Conservation (phyloP, 2,329 filamentous ascomycete genomes). For the Ploettnerulaceae sp. region DNA sequence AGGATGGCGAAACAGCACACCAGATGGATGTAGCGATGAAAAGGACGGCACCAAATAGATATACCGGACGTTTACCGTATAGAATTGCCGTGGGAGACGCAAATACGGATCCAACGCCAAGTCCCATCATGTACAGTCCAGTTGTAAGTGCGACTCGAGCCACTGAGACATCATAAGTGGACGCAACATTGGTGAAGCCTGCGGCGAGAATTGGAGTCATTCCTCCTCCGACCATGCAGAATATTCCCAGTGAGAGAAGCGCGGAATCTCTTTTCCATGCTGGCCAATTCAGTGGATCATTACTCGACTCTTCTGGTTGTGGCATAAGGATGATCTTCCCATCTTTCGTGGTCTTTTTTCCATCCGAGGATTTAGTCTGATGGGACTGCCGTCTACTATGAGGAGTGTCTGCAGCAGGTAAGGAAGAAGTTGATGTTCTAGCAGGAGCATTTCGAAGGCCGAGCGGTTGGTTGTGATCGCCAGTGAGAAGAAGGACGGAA, state of each 20-base stretch:
- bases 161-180: conserved; percentile 59
- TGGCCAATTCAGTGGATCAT: conserved; percentile 93
- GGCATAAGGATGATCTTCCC: conserved; percentile 84
- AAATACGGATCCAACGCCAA: conserved; percentile 79
- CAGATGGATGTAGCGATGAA: conserved; percentile 75
- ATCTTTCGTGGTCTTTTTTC: conserved; percentile 73
- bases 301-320: conserved; percentile 83
- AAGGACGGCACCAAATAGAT: conserved; percentile 70
- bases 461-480: conserved; percentile 53
- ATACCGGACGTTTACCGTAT: conserved; percentile 86
- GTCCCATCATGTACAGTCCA: conserved; percentile 88
- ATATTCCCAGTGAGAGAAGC: conserved; percentile 77
- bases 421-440: conserved; percentile 53
- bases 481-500: conserved; percentile 52
- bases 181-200: conserved; percentile 77
- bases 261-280: conserved; percentile 74
- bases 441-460: conserved; percentile 53
- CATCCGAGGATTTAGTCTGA: conserved; percentile 16
- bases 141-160: conserved; percentile 80
- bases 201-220: conserved; percentile 89
- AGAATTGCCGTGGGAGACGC: conserved; percentile 88
- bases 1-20: conserved; percentile 81
- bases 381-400: conserved; percentile 18
- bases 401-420: conserved; percentile 22
- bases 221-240: conserved; percentile 88